Percentiles rank a stretch among this genome's conserved stretches.
These are phyloP conservation scores for Globisporangium lucens DNA, from an alignment of 352 stramenopile genomes.

Conservation along the genomic window DNA sequence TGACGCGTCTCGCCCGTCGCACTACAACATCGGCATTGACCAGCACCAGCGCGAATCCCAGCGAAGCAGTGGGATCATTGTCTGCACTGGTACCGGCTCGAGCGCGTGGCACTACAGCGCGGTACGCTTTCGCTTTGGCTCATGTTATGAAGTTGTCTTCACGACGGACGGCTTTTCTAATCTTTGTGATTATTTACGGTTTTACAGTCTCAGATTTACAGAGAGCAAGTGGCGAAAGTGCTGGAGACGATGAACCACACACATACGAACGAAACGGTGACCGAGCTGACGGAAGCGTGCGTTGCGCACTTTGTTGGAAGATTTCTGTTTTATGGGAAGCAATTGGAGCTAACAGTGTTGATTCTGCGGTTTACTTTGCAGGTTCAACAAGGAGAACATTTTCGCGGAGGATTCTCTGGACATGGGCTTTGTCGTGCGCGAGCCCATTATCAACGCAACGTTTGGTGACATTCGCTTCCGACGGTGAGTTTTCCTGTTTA, in stretches of 20 bases:
- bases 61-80: constrained; percentile 85
- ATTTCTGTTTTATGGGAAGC: too few species aligned
- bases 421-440: constrained; percentile 84
- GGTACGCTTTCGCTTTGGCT: constrained; percentile 30
- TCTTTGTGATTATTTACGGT: constrained; percentile 15
- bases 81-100: constrained; percentile 85
- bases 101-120: constrained; percentile 86
- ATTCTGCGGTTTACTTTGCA: constrained; percentile 16
- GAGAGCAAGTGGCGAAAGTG: constrained; percentile 83
- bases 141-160: neutral
- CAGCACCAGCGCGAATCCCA: constrained; percentile 87
- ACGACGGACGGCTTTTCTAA: neutral
- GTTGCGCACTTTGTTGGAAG: neutral
- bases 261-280: constrained; percentile 87
- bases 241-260: constrained; percentile 83
- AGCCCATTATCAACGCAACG: constrained; percentile 89
- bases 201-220: constrained; percentile 76
- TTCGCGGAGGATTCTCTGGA: constrained; percentile 81
- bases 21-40: constrained; percentile 89
- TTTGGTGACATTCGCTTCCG: constrained; percentile 88
- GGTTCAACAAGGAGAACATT: constrained; percentile 86
- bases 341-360: too few species aligned
- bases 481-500: constrained; percentile 34
- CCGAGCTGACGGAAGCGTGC: constrained; percentile 83
- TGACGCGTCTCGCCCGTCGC: constrained; percentile 77